Evolutionary conservation across 2,329 filamentous ascomycete species (phyloP), one percentile per base, ranked within the genome.

Genomic region (Juglanconis oblonga): DNA sequence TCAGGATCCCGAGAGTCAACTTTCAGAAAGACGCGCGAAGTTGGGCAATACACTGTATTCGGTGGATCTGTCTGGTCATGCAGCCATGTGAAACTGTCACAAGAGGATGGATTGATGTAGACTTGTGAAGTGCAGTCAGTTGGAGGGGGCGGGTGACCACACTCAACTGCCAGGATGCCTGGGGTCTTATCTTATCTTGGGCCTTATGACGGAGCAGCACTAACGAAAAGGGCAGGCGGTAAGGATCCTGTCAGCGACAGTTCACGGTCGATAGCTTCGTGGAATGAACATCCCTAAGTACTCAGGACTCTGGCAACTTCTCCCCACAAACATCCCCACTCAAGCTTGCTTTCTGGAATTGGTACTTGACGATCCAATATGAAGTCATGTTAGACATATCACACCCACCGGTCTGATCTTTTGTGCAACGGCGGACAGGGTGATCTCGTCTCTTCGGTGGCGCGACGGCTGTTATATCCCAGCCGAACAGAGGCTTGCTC

Each of bases 161-260:
- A 36, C 55, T 14, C 7, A n/a, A 47, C 14, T 47, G 44, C 44
- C 53, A 49, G 42, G 33, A 32, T 55, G 53, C 53, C 33, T 55
- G 24, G 14, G 29, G 42, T 24, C 52, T 55, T 47, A 55, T 55
- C 52, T 47, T 47, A 47, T 47, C 44, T 24, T 10, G n/a, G 35
- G 5, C 24, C 48, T 17, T 31, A 51, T 51, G 48, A 57, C 55
- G 47, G n/a, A 47, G 44, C 17, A 48, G 24, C 9, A 3, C 48
- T 49, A 13, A n/a, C 29, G 4, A 24, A 33, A 44, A 44, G 4
- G 55, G 55, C 36, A 57, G 55, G 55, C 48, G 55, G 55, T 57
- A 42, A 52, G 47, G 45, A 14, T 31, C 33, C 11, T 13, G 38
- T 13, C 38, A 11, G 38, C 11, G 38, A 10, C n/a, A 4, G 38